Conservation (phyloP, 1,139 yeast genomes). For the Yamadazyma dushanensis region DNA sequence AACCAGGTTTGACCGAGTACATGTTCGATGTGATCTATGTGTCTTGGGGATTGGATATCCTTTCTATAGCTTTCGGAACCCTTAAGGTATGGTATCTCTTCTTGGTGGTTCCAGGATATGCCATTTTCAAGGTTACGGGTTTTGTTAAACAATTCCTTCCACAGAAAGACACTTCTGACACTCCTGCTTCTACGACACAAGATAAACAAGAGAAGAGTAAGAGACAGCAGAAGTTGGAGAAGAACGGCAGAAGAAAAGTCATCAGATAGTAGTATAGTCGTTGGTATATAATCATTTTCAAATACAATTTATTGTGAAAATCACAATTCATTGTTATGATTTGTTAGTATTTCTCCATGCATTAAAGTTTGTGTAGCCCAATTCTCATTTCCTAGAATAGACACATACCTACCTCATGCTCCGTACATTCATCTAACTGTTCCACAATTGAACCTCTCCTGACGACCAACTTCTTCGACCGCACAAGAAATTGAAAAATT, state of each 20-base stretch:
- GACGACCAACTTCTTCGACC: too few species aligned
- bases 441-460: too few species aligned
- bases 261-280: conserved; percentile 14
- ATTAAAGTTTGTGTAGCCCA: too few species aligned
- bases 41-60: conserved; percentile 60
- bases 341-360: too few species aligned
- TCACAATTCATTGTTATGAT: too few species aligned
- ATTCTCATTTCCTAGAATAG: background rate
- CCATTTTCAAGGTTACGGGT: conserved; percentile 49
- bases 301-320: too few species aligned
- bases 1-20: conserved; percentile 73
- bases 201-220: conserved; percentile 14
- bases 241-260: conserved; percentile 15
- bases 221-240: conserved; percentile 19
- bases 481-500: background rate
- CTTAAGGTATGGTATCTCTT: conserved; percentile 65
- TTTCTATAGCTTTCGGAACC: conserved; percentile 56
- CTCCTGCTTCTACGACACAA: background rate
- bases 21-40: conserved; percentile 73
- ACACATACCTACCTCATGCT: too few species aligned
- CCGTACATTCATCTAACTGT: background rate
- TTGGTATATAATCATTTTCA: too few species aligned
- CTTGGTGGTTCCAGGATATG: conserved; percentile 49
- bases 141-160: conserved; percentile 15
- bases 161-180: conserved; percentile 3